phyloP scores from a whole-genome alignment of 441 rosid genomes.

The Syzygium syzygioides region DNA sequence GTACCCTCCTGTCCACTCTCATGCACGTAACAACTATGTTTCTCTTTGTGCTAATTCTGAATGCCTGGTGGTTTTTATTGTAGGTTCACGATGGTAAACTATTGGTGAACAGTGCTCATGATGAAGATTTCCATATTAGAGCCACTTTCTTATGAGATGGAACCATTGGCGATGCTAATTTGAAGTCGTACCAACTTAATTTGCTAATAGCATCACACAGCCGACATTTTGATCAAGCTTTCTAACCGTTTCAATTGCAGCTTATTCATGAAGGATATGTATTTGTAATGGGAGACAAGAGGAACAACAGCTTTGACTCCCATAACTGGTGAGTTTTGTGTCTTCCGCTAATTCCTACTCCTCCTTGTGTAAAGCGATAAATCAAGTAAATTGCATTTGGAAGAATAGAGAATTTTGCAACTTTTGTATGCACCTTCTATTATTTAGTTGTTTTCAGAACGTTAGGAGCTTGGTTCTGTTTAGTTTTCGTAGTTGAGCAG shows the following conservation, averaged over 20 bases:
- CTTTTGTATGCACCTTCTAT: not conserved
- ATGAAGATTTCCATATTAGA: slow-evolving; percentile 52
- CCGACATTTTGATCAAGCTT: not conserved
- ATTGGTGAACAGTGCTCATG: slow-evolving; percentile 41
- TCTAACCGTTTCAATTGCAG: slow-evolving; percentile 23
- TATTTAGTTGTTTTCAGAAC: not conserved
- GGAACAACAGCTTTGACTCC: slow-evolving; percentile 68
- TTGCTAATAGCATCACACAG: not conserved
- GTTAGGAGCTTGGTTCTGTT: not conserved
- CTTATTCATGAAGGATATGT: slow-evolving; percentile 56
- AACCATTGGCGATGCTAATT: slow-evolving; percentile 30
- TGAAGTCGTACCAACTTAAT: not conserved
- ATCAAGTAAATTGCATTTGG: not conserved
- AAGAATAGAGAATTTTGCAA: not conserved
- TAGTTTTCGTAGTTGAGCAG: not conserved
- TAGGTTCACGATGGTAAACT: slow-evolving; percentile 58
- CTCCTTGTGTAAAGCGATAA: not conserved
- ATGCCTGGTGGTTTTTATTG: not conserved
- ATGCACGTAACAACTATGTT: not conserved
- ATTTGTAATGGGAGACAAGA: slow-evolving; percentile 69
- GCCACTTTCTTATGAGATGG: slow-evolving; percentile 50
- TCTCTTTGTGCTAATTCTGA: not conserved
- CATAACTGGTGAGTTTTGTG: slow-evolving; percentile 49
- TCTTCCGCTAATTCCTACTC: not conserved
- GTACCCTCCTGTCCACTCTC: not conserved